Evolutionary conservation across 2,329 filamentous ascomycete genomes (phyloP).

Genomic region (Pseudohalonectria lignicola): DNA sequence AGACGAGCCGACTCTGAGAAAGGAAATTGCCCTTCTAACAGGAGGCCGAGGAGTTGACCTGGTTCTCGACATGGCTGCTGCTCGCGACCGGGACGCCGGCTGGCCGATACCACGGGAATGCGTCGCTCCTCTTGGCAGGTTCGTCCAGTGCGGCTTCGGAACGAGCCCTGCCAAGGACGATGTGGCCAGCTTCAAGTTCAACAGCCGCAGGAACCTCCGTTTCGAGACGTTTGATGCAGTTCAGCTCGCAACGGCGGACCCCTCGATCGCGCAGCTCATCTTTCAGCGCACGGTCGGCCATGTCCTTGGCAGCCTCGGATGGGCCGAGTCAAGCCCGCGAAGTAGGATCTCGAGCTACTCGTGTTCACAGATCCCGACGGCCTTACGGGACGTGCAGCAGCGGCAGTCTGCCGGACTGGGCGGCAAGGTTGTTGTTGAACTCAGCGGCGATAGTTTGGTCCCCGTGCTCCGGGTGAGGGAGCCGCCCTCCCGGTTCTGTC

Average conservation of each 20-base stretch:
- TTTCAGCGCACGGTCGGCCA: too few species aligned
- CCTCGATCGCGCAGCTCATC: slow-evolving; percentile 5
- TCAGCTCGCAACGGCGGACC: slow-evolving; percentile 3
- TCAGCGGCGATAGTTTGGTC: too few species aligned
- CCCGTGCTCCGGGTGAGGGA: too few species aligned
- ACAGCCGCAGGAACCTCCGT: background rate
- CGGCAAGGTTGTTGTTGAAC: background rate
- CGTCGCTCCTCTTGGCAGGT: background rate
- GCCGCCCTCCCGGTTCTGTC: too few species aligned
- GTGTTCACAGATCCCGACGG: too few species aligned
- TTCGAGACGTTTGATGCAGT: background rate
- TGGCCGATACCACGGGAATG: background rate
- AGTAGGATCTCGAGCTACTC: too few species aligned
- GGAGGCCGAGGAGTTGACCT: background rate
- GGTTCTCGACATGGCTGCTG: background rate
- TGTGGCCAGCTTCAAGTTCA: background rate
- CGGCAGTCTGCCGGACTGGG: too few species aligned
- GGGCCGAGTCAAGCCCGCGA: too few species aligned
- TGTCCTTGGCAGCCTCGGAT: too few species aligned
- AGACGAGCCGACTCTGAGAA: background rate
- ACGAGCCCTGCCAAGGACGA: background rate
- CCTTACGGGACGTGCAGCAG: too few species aligned
- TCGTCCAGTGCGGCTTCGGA: background rate
- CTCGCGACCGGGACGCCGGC: background rate
- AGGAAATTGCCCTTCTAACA: background rate